A percentile compares a stretch with the other conserved stretches of the same genome.
phyloP scores from a whole-genome alignment of 768 basidiomycete species.

The Hygrocybe punicea region DNA sequence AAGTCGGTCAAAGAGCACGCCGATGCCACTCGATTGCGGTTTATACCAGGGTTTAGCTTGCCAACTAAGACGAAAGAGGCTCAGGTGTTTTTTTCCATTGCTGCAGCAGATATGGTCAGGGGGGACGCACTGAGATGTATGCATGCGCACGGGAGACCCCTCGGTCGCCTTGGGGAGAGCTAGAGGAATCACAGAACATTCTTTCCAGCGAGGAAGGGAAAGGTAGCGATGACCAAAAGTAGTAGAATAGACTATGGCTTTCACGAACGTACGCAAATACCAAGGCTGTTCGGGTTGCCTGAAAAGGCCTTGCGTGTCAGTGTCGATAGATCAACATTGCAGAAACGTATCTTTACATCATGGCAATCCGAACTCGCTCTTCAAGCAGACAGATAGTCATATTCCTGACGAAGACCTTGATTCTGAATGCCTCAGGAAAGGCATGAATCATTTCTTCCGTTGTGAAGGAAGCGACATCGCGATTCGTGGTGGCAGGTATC shows the following conservation, averaged over 20 bases:
- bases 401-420: slow-evolving; percentile 35
- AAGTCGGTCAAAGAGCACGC: slow-evolving; percentile 28
- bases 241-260: slow-evolving; percentile 19
- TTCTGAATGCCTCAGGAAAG: slow-evolving; percentile 37
- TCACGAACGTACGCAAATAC: slow-evolving; percentile 30
- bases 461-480: slow-evolving; percentile 39
- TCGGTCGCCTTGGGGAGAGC: slow-evolving; percentile 21
- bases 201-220: slow-evolving; percentile 35
- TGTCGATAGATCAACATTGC: background rate
- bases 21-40: slow-evolving; percentile 32
- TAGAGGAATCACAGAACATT: slow-evolving; percentile 20
- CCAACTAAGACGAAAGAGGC: slow-evolving; percentile 22
- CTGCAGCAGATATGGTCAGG: background rate
- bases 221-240: slow-evolving; percentile 38
- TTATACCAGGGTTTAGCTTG: slow-evolving; percentile 47
- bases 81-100: no score
- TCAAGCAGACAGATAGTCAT: slow-evolving; percentile 41
- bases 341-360: slow-evolving; percentile 40
- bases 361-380: slow-evolving; percentile 43
- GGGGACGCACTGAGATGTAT: slow-evolving; percentile 32
- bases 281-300: slow-evolving; percentile 41
- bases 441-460: slow-evolving; percentile 40
- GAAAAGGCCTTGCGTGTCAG: background rate
- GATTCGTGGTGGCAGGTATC: slow-evolving; percentile 42
- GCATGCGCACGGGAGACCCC: slow-evolving; percentile 19